A percentile compares a stretch with the other conserved stretches of the same genome.
Conservation (phyloP, 2,329 filamentous ascomycete genomes). For the Neoscytalidium dimidiatum region DNA sequence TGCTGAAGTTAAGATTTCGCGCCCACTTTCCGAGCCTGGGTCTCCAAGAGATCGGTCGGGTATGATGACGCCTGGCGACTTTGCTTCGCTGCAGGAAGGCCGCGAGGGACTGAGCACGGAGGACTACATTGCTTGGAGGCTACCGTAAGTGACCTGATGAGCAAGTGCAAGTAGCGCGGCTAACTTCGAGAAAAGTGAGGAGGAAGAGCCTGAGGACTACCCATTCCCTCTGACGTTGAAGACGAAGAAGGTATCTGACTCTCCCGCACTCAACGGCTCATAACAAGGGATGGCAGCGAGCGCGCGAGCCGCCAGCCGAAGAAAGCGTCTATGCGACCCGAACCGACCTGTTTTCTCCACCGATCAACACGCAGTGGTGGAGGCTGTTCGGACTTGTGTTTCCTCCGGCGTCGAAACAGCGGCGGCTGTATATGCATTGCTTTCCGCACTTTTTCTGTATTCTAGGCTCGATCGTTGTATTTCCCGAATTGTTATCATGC, state of each 20-base stretch:
- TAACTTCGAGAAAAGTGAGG: slow-evolving; percentile 63
- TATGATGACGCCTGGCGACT: slow-evolving; percentile 99
- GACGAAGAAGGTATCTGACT: slow-evolving; percentile 42
- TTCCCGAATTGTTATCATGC: slow-evolving; percentile 8
- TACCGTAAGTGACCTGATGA: slow-evolving; percentile 72
- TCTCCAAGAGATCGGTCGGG: slow-evolving; percentile 87
- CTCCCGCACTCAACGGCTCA: slow-evolving; percentile 32
- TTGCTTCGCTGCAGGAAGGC: slow-evolving; percentile 93
- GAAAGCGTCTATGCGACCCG: slow-evolving; percentile 10
- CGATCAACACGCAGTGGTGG: neutral
- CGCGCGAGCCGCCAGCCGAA: slow-evolving; percentile 16
- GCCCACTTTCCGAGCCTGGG: slow-evolving; percentile 90
- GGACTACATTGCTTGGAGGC: slow-evolving; percentile 97
- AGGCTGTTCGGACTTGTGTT: slow-evolving; percentile 14
- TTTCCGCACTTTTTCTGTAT: slow-evolving; percentile 13
- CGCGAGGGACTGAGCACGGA: slow-evolving; percentile 91
- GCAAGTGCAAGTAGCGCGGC: slow-evolving; percentile 20
- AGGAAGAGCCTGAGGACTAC: slow-evolving; percentile 85
- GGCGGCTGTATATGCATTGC: slow-evolving; percentile 17
- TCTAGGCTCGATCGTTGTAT: slow-evolving; percentile 19
- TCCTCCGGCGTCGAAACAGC: slow-evolving; percentile 1
- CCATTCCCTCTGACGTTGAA: slow-evolving; percentile 69
- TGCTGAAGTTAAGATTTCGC: slow-evolving; percentile 91
- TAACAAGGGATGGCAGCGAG: neutral
- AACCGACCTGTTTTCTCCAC: slow-evolving; percentile 5